Conservation (phyloP, 1,284 basidiomycete genomes). For the Rhodotorula sp. region DNA sequence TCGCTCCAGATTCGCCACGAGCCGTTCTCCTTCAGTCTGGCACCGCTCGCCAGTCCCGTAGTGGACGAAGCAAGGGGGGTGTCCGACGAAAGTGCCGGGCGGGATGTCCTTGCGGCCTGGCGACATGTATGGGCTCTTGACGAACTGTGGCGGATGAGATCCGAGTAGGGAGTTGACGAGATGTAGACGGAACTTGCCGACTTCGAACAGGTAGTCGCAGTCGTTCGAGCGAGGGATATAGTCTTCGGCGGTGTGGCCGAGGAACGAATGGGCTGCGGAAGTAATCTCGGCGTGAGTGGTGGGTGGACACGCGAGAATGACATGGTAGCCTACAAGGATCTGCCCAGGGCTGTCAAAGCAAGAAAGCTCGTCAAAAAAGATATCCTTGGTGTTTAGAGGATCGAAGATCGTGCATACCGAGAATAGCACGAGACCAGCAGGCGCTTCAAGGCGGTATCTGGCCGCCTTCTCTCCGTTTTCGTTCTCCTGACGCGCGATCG, state of each 20-base stretch:
- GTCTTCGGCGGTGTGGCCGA: conserved; percentile 11
- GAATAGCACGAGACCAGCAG: conserved; percentile 32
- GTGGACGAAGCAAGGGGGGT: conserved; percentile 25
- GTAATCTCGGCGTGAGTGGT: not conserved
- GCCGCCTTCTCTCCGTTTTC: not conserved
- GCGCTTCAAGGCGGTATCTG: conserved; percentile 2
- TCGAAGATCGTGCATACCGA: conserved; percentile 4
- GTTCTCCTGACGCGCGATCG: not conserved
- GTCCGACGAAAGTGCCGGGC: conserved; percentile 7
- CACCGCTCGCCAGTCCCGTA: conserved; percentile 38
- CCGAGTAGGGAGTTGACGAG: conserved; percentile 32
- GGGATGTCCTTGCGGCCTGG: conserved; percentile 10
- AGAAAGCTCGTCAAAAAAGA: not conserved
- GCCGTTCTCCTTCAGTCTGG: conserved; percentile 25
- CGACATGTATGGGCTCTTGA: conserved; percentile 34
- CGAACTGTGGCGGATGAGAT: conserved; percentile 5
- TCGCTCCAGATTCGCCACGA: conserved; percentile 16
- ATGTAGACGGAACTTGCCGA: conserved; percentile 21
- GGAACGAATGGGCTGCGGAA: conserved; percentile 26
- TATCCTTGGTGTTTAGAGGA: too few relatives aligned
- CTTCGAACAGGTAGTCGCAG: conserved; percentile 32
- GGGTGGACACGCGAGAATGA: not conserved
- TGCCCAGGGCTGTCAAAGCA: conserved; percentile 25
- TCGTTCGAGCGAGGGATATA: conserved; percentile 13
- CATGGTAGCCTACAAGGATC: conserved; percentile 12